phyloP scores from a whole-genome alignment of 2,329 filamentous ascomycete genomes.

The Gnomoniopsis sp. region DNA sequence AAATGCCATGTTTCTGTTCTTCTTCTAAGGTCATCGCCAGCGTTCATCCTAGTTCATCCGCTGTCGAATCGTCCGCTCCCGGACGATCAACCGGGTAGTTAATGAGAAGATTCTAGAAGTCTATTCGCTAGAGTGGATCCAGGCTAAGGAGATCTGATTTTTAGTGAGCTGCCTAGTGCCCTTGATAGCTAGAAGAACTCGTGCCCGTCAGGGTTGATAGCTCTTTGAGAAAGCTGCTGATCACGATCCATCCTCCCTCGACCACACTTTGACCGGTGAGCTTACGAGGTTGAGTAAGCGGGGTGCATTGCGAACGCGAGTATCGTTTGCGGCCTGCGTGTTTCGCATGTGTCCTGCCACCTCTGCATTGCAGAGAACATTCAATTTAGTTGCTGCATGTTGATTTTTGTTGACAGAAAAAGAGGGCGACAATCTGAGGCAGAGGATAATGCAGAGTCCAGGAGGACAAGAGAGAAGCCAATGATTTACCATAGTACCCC shows the following conservation, averaged over 20 bases:
- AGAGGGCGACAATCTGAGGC: background rate
- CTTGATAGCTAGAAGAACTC: constrained; percentile 6
- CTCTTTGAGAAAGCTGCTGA: background rate
- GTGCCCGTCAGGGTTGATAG: constrained; percentile 7
- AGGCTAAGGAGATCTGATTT: constrained; percentile 7
- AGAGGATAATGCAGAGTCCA: constrained; percentile 6
- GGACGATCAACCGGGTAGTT: constrained; percentile 5
- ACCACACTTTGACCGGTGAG: background rate
- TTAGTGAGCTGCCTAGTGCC: constrained; percentile 14
- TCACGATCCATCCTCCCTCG: constrained; percentile 12
- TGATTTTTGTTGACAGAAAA: background rate
- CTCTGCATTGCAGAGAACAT: background rate
- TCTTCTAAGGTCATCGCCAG: background rate
- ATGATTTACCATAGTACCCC: constrained; percentile 1
- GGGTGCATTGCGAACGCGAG: background rate
- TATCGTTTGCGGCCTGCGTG: background rate
- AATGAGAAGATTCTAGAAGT: background rate
- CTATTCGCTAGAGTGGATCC: constrained; percentile 5
- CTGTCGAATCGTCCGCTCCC: constrained; percentile 3
- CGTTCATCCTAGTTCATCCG: constrained; percentile 6
- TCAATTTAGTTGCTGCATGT: background rate
- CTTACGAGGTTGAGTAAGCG: background rate
- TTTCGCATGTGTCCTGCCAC: constrained; percentile 1
- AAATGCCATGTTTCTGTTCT: background rate
- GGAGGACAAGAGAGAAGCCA: background rate